These are phyloP conservation scores for Pythium pyrilobum DNA, from an alignment of 352 stramenopile genomes.

Conservation along the genomic window DNA sequence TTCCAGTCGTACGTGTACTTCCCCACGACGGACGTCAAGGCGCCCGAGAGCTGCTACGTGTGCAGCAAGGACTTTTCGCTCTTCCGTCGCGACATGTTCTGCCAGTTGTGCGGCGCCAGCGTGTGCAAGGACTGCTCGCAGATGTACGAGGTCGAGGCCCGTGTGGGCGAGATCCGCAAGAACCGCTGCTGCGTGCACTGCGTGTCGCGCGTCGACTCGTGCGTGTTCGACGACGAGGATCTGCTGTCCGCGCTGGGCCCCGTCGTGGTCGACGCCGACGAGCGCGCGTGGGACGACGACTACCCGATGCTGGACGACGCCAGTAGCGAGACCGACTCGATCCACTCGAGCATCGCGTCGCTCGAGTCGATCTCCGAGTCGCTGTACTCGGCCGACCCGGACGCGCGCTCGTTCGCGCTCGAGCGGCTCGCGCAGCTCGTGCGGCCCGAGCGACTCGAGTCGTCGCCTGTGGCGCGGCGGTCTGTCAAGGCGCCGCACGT, in stretches of 20 bases:
- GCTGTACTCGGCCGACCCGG: conserved; percentile 32
- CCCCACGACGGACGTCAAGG: conserved; percentile 16
- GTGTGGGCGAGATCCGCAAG: conserved; percentile 34
- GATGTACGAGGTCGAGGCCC: conserved; percentile 42
- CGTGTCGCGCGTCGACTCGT: conserved; percentile 42
- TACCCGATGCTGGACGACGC: conserved; percentile 18
- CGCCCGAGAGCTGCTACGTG: conserved; percentile 25
- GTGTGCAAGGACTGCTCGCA: conserved; percentile 50
- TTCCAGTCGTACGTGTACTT: conserved; percentile 71
- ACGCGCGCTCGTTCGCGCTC: conserved; percentile 26
- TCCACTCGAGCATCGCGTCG: conserved; percentile 21
- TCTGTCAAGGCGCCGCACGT: conserved; percentile 3
- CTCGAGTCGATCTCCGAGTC: conserved; percentile 25
- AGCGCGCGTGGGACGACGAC: conserved; percentile 28
- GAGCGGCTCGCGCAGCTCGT: conserved; percentile 40
- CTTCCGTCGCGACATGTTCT: conserved; percentile 36
- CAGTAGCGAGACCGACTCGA: conserved; percentile 3
- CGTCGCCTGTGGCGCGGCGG: too few relatives aligned
- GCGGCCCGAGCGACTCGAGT: background rate
- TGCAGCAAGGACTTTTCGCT: conserved; percentile 42
- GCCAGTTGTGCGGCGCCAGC: conserved; percentile 43
- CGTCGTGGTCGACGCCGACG: conserved; percentile 31
- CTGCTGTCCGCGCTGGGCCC: conserved; percentile 34
- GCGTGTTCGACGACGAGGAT: conserved; percentile 51
- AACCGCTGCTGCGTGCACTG: conserved; percentile 47